These are phyloP conservation scores for Suhomyces bokatorum DNA, from an alignment of 1,139 yeast species.

Conservation along the genomic window DNA sequence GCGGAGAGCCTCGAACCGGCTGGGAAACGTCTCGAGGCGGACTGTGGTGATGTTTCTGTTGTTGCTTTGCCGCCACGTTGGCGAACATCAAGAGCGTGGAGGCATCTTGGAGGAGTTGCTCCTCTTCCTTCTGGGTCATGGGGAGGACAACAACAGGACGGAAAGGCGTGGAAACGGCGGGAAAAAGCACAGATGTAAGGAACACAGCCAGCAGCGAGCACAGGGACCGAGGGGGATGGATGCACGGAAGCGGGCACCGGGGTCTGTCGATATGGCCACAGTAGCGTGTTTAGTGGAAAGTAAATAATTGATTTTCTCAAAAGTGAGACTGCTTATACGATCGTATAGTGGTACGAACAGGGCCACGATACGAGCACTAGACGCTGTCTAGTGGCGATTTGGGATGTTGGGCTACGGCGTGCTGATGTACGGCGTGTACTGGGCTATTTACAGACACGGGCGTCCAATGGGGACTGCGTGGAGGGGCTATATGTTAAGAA, in stretches of 20 bases:
- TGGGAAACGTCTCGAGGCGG: slow-evolving; percentile 1
- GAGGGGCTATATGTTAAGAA: neutral
- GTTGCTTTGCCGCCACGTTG: slow-evolving; percentile 52
- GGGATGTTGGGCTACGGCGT: neutral
- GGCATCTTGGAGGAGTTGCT: slow-evolving; percentile 57
- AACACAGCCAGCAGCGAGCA: neutral
- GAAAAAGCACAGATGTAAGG: neutral
- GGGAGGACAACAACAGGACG: neutral
- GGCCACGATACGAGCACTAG: neutral
- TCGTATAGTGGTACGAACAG: slow-evolving; percentile 11
- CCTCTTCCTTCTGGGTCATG: slow-evolving; percentile 28
- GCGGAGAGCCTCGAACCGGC: slow-evolving; percentile 2
- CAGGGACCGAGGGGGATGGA: neutral
- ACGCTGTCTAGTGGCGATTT: neutral
- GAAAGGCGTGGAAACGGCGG: neutral
- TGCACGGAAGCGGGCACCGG: neutral
- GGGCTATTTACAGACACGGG: neutral
- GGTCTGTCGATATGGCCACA: neutral
- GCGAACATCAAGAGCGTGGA: slow-evolving; percentile 68
- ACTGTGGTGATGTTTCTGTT: slow-evolving; percentile 23
- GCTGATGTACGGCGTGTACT: neutral
- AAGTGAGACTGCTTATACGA: slow-evolving; percentile 12
- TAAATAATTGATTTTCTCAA: neutral
- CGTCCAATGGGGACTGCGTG: neutral
- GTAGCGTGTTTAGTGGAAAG: neutral